Evolutionary conservation across 1,284 basidiomycete genomes (phyloP), one percentile per base, ranked within the genome.

Genomic region (Heterobasidion irregulare): DNA sequence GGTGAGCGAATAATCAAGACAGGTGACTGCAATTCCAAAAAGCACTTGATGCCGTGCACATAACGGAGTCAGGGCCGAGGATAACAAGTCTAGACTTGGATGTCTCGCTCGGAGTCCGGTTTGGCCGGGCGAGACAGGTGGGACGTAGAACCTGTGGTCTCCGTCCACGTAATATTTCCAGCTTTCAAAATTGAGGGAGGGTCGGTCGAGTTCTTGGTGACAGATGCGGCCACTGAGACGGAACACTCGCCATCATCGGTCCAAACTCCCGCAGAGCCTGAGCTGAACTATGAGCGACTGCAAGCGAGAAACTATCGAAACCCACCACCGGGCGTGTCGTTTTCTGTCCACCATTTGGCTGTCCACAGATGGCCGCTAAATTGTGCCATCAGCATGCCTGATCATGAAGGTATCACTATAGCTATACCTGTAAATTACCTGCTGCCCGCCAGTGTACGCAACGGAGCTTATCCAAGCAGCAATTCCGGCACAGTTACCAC

Each of bases 331-430:
- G 81, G 82, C 47, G 68, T 75, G 60, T 83, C 81, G 48, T 68
- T 74, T 62, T 80, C 68, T 16, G 80, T 81, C 82, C 82, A 84
- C 79, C 79, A 79, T 57, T 74, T 68, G 13, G 77, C 76, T 44
- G 74, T 77, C 75, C 76, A 80, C 41, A 78, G 64, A 58, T 78
- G 67, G 18, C 74, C 75, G 56, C 68, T 70, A 57, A 35, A 47
- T 26, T 43, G 10, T 32, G 35, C 26, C 16, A 19, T 32, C 32
- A 32, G 15, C 26, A 26, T 26, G 26, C 26, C 26, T 26, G 4
- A 5, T 26, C 26, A 47, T n/a, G 18, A 41, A n/a, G n/a, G 38
- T 41, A n/a, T 41, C 4, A 15, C 48, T 53, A 53, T 13, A 32
- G 16, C 63, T 75, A 61, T 60, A 82, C 80, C 65, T 70, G 66